phyloP scores from a whole-genome alignment of 768 basidiomycete species.

The Podaxis sp. region DNA sequence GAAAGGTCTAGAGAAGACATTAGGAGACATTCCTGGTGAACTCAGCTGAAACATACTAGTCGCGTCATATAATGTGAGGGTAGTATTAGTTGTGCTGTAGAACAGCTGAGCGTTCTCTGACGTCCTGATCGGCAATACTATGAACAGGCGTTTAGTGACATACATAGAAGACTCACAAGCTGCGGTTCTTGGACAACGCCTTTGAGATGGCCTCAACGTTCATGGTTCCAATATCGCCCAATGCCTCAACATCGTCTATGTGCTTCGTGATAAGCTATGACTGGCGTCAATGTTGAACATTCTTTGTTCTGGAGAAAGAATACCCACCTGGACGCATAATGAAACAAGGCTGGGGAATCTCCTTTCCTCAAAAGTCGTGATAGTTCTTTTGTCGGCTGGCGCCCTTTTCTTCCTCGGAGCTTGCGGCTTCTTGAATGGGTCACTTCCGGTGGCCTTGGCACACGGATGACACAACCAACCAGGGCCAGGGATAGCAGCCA shows the following conservation, averaged over 20 bases:
- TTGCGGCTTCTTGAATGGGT: slow-evolving; percentile 83
- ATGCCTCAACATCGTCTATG: slow-evolving; percentile 85
- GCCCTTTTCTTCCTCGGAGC: slow-evolving; percentile 60
- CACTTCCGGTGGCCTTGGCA: slow-evolving; percentile 70
- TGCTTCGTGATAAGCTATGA: slow-evolving; percentile 75
- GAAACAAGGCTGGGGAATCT: slow-evolving; percentile 71
- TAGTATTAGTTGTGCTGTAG: slow-evolving; percentile 68
- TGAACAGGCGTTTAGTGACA: background rate
- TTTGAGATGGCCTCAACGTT: slow-evolving; percentile 86
- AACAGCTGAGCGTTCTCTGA: slow-evolving; percentile 80
- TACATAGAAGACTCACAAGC: slow-evolving; percentile 58
- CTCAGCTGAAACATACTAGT: slow-evolving; percentile 61
- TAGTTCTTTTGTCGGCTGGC: slow-evolving; percentile 62
- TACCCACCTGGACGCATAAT: slow-evolving; percentile 74
- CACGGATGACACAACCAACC: slow-evolving; percentile 87
- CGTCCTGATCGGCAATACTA: slow-evolving; percentile 45
- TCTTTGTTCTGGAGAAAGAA: background rate
- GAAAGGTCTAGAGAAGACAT: slow-evolving; percentile 52
- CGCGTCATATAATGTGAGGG: slow-evolving; percentile 80
- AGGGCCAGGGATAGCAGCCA: slow-evolving; percentile 63
- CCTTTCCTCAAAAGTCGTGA: slow-evolving; percentile 68
- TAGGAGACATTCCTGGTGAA: background rate
- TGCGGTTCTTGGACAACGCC: slow-evolving; percentile 76
- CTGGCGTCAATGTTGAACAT: background rate
- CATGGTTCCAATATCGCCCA: slow-evolving; percentile 83